phyloP scores from a whole-genome alignment of 805 yeast species.

The Candida ficus region DNA sequence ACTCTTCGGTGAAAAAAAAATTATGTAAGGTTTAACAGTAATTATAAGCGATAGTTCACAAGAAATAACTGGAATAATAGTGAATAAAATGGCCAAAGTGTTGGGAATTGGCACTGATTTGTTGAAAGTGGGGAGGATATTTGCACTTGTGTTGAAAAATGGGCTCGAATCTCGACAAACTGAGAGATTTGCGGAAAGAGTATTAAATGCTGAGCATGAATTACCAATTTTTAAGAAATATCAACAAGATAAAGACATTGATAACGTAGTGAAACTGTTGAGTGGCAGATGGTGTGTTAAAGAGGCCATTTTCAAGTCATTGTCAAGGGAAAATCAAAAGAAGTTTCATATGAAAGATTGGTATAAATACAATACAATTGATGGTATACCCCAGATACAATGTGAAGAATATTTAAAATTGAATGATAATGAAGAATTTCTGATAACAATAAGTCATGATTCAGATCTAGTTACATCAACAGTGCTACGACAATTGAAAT shows the following conservation, averaged over 20 bases:
- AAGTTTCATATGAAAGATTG: slow-evolving; percentile 53
- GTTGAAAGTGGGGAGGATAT: slow-evolving; percentile 42
- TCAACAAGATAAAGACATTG: slow-evolving; percentile 16
- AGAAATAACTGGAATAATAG: neutral
- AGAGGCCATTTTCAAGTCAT: slow-evolving; percentile 66
- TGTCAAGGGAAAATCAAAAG: slow-evolving; percentile 45
- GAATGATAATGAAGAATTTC: slow-evolving; percentile 39
- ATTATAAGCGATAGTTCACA: neutral
- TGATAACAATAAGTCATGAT: slow-evolving; percentile 61
- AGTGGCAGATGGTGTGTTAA: slow-evolving; percentile 70
- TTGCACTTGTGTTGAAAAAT: slow-evolving; percentile 32
- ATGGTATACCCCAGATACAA: slow-evolving; percentile 41
- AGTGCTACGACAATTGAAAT: slow-evolving; percentile 47
- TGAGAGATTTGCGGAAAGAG: slow-evolving; percentile 36
- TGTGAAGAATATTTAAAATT: slow-evolving; percentile 30
- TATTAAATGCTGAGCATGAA: slow-evolving; percentile 52
- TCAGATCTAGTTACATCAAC: slow-evolving; percentile 52
- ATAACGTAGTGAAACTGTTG: slow-evolving; percentile 31
- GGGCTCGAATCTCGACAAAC: slow-evolving; percentile 27
- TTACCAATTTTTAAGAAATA: slow-evolving; percentile 29
- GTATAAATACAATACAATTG: slow-evolving; percentile 39
- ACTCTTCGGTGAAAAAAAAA: too few species aligned
- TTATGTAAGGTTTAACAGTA: too few species aligned
- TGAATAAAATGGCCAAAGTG: slow-evolving; percentile 2
- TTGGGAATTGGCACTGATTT: slow-evolving; percentile 34